These are phyloP conservation scores for Coemansia sp. DNA, from an alignment of 192 early-diverging fungal species.

Conservation along the genomic window DNA sequence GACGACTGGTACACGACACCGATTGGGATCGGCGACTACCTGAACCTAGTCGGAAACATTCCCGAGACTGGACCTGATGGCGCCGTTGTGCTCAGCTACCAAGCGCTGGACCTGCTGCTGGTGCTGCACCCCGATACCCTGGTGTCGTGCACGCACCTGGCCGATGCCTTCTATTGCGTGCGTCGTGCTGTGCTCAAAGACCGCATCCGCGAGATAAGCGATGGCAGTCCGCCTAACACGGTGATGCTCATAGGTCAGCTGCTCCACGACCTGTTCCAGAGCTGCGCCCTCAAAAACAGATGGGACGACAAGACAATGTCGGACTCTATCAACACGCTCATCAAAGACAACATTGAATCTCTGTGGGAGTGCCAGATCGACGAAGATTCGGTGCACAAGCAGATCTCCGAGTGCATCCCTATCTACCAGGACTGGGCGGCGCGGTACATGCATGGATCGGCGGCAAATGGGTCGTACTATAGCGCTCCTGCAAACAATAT, in stretches of 20 bases:
- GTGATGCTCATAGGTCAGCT: constrained; percentile 74
- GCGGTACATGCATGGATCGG: constrained; percentile 34
- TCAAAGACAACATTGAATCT: constrained; percentile 56
- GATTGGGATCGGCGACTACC: constrained; percentile 59
- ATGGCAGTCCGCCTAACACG: constrained; percentile 46
- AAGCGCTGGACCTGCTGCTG: constrained; percentile 51
- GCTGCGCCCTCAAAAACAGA: constrained; percentile 54
- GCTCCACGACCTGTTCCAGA: constrained; percentile 80
- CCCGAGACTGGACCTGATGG: constrained; percentile 2
- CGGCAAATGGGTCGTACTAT: constrained; percentile 15
- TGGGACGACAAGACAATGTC: constrained; percentile 57
- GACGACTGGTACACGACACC: constrained; percentile 65
- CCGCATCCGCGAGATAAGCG: constrained; percentile 50
- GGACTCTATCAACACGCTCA: constrained; percentile 45
- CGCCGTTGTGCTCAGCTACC: constrained; percentile 55
- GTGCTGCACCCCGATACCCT: constrained; percentile 81
- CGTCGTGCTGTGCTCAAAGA: constrained; percentile 75
- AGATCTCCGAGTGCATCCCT: constrained; percentile 53
- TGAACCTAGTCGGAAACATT: constrained; percentile 47
- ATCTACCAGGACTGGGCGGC: constrained; percentile 55
- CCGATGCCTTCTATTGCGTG: constrained; percentile 73
- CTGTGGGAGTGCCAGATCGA: constrained; percentile 70
- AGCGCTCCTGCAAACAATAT: constrained; percentile 6
- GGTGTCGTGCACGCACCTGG: constrained; percentile 68
- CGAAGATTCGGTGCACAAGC: constrained; percentile 51